Percentiles rank a stretch among this genome's conserved stretches.
These are phyloP conservation scores for Crithidia sp. DNA, from an alignment of 208 protist species.

Conservation along the genomic window DNA sequence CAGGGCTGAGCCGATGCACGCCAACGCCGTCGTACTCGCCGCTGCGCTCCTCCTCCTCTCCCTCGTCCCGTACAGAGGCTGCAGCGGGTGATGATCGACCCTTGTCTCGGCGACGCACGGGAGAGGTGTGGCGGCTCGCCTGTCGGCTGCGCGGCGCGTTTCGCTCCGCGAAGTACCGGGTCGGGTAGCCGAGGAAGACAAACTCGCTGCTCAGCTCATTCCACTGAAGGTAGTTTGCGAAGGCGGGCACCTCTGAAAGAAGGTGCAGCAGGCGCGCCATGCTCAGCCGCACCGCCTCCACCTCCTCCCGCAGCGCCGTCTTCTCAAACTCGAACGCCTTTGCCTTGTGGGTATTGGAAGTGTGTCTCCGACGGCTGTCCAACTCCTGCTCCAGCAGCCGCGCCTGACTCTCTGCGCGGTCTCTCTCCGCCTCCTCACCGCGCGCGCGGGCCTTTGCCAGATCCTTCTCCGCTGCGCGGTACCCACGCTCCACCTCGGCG, in stretches of 20 bases:
- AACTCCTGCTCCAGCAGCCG: constrained; percentile 37
- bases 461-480: constrained; percentile 37
- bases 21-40: not conserved
- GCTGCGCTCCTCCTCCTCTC: constrained; percentile 1
- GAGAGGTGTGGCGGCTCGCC: constrained; percentile 14
- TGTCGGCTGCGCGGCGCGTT: not conserved
- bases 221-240: constrained; percentile 64
- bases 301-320: constrained; percentile 55
- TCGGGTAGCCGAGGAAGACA: constrained; percentile 75
- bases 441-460: constrained; percentile 31
- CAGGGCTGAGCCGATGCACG: constrained; percentile 5
- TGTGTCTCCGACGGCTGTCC: constrained; percentile 24
- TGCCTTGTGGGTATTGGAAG: constrained; percentile 16
- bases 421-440: constrained; percentile 34
- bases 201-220: constrained; percentile 61
- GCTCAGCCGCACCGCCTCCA: constrained; percentile 66
- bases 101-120: constrained; percentile 11
- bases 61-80: too few relatives aligned
- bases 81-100: not conserved
- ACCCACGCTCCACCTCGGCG: constrained; percentile 23
- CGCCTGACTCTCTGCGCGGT: constrained; percentile 33
- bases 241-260: constrained; percentile 69
- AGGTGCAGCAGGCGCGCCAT: constrained; percentile 79
- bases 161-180: constrained; percentile 42
- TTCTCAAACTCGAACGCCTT: constrained; percentile 33